A percentile compares a stretch with the other conserved stretches of the same genome.
These are phyloP conservation scores for Melampsora americana DNA, from an alignment of 1,284 basidiomycete genomes.

Conservation along the genomic window DNA sequence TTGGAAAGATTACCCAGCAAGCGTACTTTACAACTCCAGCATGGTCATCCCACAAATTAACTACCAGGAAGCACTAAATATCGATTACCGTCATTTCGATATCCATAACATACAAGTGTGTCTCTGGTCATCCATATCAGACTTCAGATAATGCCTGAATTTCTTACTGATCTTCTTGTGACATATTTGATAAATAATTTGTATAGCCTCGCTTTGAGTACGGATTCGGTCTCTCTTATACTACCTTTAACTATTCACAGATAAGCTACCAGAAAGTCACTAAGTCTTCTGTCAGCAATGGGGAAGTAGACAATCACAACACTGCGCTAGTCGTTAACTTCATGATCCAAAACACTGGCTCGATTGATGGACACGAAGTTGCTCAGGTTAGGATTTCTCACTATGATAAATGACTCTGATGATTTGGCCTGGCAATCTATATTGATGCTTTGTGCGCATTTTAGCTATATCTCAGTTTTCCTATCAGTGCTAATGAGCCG, in stretches of 20 bases:
- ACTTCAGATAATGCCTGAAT: too few species aligned
- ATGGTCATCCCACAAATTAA: slow-evolving; percentile 33
- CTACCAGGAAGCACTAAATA: slow-evolving; percentile 38
- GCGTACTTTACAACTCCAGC: slow-evolving; percentile 30
- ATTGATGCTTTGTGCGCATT: not conserved
- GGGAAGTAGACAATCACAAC: too few species aligned
- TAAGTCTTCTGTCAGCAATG: too few species aligned
- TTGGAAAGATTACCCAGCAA: slow-evolving; percentile 37
- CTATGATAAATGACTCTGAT: not conserved
- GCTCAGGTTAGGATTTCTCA: slow-evolving; percentile 9
- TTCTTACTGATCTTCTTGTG: too few species aligned
- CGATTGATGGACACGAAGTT: slow-evolving; percentile 30
- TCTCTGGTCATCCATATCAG: not conserved
- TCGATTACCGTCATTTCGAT: slow-evolving; percentile 46
- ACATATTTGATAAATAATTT: too few species aligned
- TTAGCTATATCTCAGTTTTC: slow-evolving; percentile 37
- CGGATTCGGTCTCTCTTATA: slow-evolving; percentile 39
- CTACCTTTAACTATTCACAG: slow-evolving; percentile 28
- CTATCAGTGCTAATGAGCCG: slow-evolving; percentile 41
- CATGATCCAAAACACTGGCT: slow-evolving; percentile 23
- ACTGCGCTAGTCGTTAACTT: slow-evolving; percentile 10
- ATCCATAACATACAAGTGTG: slow-evolving; percentile 21
- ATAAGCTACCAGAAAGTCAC: not conserved
- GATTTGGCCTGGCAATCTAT: not conserved
- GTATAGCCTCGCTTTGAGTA: too few species aligned